Conservation (phyloP, 176 grass and related monocot genomes). For the Carex littledalei region DNA sequence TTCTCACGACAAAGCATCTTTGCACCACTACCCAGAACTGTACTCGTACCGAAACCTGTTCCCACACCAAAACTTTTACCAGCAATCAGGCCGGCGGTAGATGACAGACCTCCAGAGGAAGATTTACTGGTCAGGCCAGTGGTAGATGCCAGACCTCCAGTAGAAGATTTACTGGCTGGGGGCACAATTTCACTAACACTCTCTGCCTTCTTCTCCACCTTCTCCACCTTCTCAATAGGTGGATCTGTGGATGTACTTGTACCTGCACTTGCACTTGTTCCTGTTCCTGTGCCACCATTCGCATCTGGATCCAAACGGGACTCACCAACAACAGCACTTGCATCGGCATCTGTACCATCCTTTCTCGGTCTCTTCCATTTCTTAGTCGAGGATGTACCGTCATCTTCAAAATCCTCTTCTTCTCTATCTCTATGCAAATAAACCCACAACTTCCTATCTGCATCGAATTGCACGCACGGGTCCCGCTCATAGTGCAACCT, state of each 20-base stretch:
- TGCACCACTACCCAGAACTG: neutral
- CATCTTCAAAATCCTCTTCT: conserved; percentile 99
- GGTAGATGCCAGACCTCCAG: neutral
- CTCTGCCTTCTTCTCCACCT: conserved; percentile 7
- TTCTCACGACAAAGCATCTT: conserved; percentile 42
- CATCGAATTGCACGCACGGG: conserved; percentile 93
- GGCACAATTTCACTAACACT: conserved; percentile 8
- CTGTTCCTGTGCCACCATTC: neutral
- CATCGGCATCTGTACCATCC: conserved; percentile 52
- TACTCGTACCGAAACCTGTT: conserved; percentile 12
- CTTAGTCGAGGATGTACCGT: conserved; percentile 93
- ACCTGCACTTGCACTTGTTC: neutral
- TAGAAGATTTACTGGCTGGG: neutral
- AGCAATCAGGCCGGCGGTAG: neutral
- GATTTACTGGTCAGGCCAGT: neutral
- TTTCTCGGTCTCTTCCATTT: conserved; percentile 98
- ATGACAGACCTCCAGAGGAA: neutral
- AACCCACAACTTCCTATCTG: conserved; percentile 96
- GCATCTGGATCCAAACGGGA: conserved; percentile 40
- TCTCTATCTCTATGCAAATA: conserved; percentile 96
- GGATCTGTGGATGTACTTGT: neutral
- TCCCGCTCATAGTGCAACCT: conserved; percentile 95
- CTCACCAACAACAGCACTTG: conserved; percentile 33
- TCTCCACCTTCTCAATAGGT: conserved; percentile 1
- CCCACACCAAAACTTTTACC: conserved; percentile 9